phyloP scores from a whole-genome alignment of 2,329 filamentous ascomycete species.

The Graphium sp. region DNA sequence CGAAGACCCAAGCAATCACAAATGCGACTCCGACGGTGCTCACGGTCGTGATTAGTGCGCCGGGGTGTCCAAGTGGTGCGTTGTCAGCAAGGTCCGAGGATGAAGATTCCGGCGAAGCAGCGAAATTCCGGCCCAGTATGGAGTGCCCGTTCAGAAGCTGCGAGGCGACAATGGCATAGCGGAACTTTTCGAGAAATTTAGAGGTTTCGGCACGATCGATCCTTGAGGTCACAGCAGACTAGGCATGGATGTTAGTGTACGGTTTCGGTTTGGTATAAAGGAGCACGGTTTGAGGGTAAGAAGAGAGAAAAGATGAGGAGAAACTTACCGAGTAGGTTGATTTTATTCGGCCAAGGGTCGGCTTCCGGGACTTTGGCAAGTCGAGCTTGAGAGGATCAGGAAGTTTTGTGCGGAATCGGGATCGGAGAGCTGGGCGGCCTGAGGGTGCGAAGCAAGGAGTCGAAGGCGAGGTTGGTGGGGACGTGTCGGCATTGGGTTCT shows the following conservation, averaged over 20 bases:
- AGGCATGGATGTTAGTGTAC: no score
- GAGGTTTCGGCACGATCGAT: conserved; percentile 66
- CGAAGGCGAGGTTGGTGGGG: conserved; percentile 26
- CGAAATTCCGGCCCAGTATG: conserved; percentile 18
- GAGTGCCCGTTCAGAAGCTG: conserved; percentile 65
- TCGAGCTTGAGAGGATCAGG: conserved; percentile 25
- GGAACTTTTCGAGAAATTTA: conserved; percentile 80
- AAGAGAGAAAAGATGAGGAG: conserved; percentile 2
- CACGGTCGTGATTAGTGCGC: conserved; percentile 35
- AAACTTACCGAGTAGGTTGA: conserved; percentile 33
- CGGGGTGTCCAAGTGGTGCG: conserved; percentile 17
- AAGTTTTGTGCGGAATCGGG: conserved; percentile 32
- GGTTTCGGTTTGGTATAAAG: not conserved
- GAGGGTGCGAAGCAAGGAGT: conserved; percentile 39
- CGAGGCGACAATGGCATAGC: conserved; percentile 83
- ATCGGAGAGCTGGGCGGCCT: conserved; percentile 34
- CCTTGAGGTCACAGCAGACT: conserved; percentile 55
- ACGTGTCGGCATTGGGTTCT: conserved; percentile 21
- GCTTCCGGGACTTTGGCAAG: conserved; percentile 15
- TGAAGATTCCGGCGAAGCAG: conserved; percentile 3
- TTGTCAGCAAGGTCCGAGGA: conserved; percentile 1
- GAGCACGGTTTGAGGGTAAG: not conserved
- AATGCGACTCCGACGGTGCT: conserved; percentile 54
- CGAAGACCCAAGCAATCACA: conserved; percentile 53
- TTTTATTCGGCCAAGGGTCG: conserved; percentile 25